Evolutionary conservation across 106 monocot species (phyloP), one percentile per base, ranked within the genome.

Genomic region (Dactylorhiza incarnata): DNA sequence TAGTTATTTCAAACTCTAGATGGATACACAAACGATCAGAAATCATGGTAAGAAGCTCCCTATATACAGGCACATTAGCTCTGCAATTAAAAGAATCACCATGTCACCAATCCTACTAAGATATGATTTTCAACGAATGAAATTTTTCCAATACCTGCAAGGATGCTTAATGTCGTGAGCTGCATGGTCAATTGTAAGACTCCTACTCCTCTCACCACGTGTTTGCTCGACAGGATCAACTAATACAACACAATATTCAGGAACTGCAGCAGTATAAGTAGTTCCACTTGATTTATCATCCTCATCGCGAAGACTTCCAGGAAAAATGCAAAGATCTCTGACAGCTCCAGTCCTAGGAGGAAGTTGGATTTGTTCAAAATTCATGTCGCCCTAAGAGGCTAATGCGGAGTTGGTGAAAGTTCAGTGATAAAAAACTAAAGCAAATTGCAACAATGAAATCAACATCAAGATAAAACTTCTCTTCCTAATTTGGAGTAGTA

Each of bases 1-100:
- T 79, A 81, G 86, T 76, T 74, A 97, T 94, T 77, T 94, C 91
- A 80, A 97, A 94, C 80, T 97, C 97, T 73, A 97, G 74, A 81
- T 97, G 97, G 70, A 86, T 91, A 81, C 93, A 96, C 4, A 93
- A 96, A 73, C 96, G 90, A 81, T 96, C 96, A 79, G 93, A 96
- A 74, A 83, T 84, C 62, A 89, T 81, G 20, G 78, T 85, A 78
- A 94, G 97, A 83, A 97, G 94, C 59, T 97, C 97, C 71, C 75
- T 77, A 44, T 82, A 76, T 43, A 94, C 93, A 80, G 84, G 89
- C 69, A 97, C 91, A 84, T 89, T 87, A 24, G 93, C 80, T 81
- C 93, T 84, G 23, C 78, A 75, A n/a, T 7, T 14, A 15, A n/a
- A 48, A 72, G 72, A 78, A 49, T 53, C 47, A 16, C 19, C 4